phyloP scores from a whole-genome alignment of 768 basidiomycete genomes.

The Lanmaoa pseudosensibilis region DNA sequence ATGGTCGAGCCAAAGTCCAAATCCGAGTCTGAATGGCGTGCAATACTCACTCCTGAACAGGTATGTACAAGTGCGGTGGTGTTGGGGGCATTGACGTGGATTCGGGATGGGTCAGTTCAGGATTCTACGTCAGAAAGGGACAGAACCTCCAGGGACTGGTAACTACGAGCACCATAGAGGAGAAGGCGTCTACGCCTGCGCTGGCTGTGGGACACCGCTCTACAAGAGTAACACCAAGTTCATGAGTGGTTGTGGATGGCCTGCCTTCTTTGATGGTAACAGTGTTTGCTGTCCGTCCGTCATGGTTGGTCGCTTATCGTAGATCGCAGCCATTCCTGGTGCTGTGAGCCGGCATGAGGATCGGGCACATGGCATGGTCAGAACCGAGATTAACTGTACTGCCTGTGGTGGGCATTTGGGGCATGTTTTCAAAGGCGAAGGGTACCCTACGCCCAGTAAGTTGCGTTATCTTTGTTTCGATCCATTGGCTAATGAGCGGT shows the following conservation, averaged over 20 bases:
- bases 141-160: conserved; percentile 77
- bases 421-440: conserved; percentile 94
- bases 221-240: conserved; percentile 93
- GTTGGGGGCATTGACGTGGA: not conserved
- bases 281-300: conserved; percentile 10
- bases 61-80: conserved; percentile 39
- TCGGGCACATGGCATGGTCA: conserved; percentile 56
- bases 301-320: not conserved
- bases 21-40: conserved; percentile 81
- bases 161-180: conserved; percentile 69
- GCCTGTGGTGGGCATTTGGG: conserved; percentile 94
- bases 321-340: conserved; percentile 75
- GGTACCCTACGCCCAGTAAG: conserved; percentile 75
- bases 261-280: conserved; percentile 91
- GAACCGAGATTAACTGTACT: conserved; percentile 86
- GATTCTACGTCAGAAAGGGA: conserved; percentile 83
- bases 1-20: conserved; percentile 38
- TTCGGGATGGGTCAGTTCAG: conserved; percentile 58
- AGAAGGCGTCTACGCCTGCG: conserved; percentile 74
- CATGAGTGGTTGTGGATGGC: conserved; percentile 93
- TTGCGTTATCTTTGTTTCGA: conserved; percentile 1
- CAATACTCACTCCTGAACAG: conserved; percentile 78
- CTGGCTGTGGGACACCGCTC: conserved; percentile 76
- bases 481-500: not conserved
- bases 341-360: conserved; percentile 83